A percentile compares a stretch with the other conserved stretches of the same genome.
These are phyloP conservation scores for Trichoderma koningiopsis DNA, from an alignment of 2,329 filamentous ascomycete genomes.

Conservation along the genomic window DNA sequence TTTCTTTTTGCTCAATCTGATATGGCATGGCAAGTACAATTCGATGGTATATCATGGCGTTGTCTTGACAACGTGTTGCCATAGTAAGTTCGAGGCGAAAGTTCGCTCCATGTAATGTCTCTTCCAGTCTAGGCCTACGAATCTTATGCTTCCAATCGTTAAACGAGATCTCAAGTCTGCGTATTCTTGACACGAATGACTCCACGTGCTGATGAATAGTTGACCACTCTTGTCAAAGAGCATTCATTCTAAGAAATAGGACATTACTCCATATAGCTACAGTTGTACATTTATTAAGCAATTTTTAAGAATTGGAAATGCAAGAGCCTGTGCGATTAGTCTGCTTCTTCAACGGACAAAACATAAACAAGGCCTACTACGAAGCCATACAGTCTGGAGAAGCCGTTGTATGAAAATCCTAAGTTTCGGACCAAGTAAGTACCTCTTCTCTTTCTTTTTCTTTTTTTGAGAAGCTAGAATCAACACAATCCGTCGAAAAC, in stretches of 20 bases:
- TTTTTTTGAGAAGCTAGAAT: not conserved
- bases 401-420: not conserved
- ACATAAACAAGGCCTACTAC: slow-evolving; percentile 5
- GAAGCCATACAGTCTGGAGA: slow-evolving; percentile 2
- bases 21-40: not conserved
- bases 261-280: slow-evolving; percentile 13
- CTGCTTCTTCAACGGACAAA: slow-evolving; percentile 17
- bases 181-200: not conserved
- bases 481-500: slow-evolving; percentile 2
- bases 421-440: not conserved
- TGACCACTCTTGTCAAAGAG: not conserved
- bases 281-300: slow-evolving; percentile 18
- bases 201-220: not conserved
- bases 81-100: not conserved
- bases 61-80: not conserved
- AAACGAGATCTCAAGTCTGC: not conserved
- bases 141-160: not conserved
- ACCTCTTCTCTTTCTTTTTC: not conserved
- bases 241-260: not conserved
- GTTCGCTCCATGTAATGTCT: not conserved
- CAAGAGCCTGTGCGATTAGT: slow-evolving; percentile 27
- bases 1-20: not conserved
- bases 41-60: not conserved
- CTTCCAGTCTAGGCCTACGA: not conserved
- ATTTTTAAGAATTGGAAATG: not conserved